Evolutionary conservation across 1,284 basidiomycete genomes (phyloP), one percentile per base, ranked within the genome.

Genomic region (Malassezia japonica): DNA sequence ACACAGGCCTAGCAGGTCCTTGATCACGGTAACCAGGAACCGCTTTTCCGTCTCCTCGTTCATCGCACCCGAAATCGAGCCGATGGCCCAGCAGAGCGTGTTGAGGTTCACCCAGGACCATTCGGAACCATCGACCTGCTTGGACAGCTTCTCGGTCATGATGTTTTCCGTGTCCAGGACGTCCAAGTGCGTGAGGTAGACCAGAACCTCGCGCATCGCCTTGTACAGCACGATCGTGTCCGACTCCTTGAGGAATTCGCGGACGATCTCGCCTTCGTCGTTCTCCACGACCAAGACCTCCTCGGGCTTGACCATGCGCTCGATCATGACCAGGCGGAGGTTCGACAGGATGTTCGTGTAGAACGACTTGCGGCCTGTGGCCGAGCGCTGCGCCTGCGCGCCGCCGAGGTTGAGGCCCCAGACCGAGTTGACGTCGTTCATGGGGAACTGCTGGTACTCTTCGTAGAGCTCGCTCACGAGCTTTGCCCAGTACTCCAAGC

Each of bases 71-170:
- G 92, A 96, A 60, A 99, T 98, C 3, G 91, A 96, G 52, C 94
- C 94, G 66, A 99, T 98, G 37, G 94, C 94, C 94, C 94, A 99
- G 75, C 94, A 99, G 15, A 99, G 82, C 2, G 94, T 98, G 77
- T 98, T 99, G 56, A 98, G 79, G 74, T 98, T 98, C 68, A 92
- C 86, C 94, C 94, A 99, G 28, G 89, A 94, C 94, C 94, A 98
- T 76, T 98, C 94, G 16, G 86, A 83, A 12, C 90, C 89, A 67
- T 95, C 91, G 12, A 95, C 89, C 79, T 98, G 94, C 76, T 91
- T 94, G 29, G 86, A 80, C 31, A 98, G 79, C 77, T 98, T 98
- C 76, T 96, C 91, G 16, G 63, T 65, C 63, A 67, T 82, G 75
- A 98, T 96, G 44, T 83, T 87, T 76, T 98, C 92, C 31, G 92